Evolutionary conservation across 805 yeast genomes (phyloP), one percentile per base, ranked within the genome.

Genomic region (Saccharomyces cerevisiae): DNA sequence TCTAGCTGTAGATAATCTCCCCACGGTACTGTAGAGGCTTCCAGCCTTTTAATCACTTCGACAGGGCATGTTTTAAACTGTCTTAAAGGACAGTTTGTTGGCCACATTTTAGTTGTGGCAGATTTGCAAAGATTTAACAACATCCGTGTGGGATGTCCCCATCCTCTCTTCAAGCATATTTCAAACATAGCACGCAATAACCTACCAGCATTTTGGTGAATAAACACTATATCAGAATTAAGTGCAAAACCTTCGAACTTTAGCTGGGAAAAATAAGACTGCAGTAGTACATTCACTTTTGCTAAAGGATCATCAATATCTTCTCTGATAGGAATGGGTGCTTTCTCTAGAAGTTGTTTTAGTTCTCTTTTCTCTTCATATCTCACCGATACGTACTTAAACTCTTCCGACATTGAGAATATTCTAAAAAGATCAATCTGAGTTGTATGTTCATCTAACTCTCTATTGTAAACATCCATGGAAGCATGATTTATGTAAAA

Each of bases 131-230:
- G 57, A 52, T 82, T 82, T 11, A 90, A 75, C 1, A 85, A 64
- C 1, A 71, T 56, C 59, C 77, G 79, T 0, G 96, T 75, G 13
- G 86, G 68, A 22, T 74, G 66, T 0, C 96, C 77, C 95, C 96
- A 90, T 10, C 79, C 77, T 59, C 84, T 87, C 52, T 77, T 75
- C 48, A 87, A 60, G 9, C 87, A 79, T 32, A 94, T 80, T 64
- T 92, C 97, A 66, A 79, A 83, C 58, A 95, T 79, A 0, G 98
- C 97, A 54, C 97, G 73, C 53, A 91, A 74, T 41, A 94, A 70
- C 65, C 99, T 79, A 2, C 95, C 92, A 0, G 97, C 97, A 46
- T 95, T 89, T 69, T 94, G 98, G 0, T 94, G 87, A 46, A 94
- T 82, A 66, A 88, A 94, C 2, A 89, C 77, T 96, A 91, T 89